Base-by-base conservation (phyloP, 768 basidiomycete species). In the Mycena belliarum region DNA sequence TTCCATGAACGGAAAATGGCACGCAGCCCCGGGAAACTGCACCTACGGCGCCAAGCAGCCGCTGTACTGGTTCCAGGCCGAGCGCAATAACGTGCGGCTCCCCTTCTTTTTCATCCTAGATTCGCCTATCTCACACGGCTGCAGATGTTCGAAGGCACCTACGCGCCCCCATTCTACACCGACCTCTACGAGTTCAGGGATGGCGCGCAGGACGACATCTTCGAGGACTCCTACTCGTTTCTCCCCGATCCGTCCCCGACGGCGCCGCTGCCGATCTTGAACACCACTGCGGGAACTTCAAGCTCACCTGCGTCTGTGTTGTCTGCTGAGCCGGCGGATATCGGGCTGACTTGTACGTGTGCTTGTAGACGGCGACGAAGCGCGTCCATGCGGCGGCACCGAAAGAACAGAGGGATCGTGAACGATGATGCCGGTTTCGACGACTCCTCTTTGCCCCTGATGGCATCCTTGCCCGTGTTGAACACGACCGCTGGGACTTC, bases 161-260 rank as follows among this genome's bases (percentile, higher is more conserved):
- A 76, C 63, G 73, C 84, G 4, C 87, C 86, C 18, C 87, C 86
- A 0, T 80, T 82, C 55, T 92, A 92, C 71, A 85, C 79, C 65
- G 80, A 83, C 58, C 71, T 83, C 15, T 91, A 89, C 76, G 86
- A 86, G 66, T 92, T 89, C 70, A 55, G 61, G 11, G 84, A 92
- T 65, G 89, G 91, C 10, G 74, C 88, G 0, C 91, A 93, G 68
- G 67, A 80, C 51, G 88, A 91, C 68, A 89, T 91, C 59, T 90
- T 91, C 68, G 71, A 75, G 49, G 79, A 84, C 66, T 86, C 79
- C 2, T 86, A 87, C 63, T 53, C 51, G 45, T 73, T 47, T 29
- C 67, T 83, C 1, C 82, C 81, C 0, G 65, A 69, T 10, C 82
- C 81, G 20, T 75, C 78, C 0, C 79, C 81, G 3, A 69, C 68